These are phyloP conservation scores for Cucumis hystrix DNA, from an alignment of 306 rosid genomes.

Conservation along the genomic window DNA sequence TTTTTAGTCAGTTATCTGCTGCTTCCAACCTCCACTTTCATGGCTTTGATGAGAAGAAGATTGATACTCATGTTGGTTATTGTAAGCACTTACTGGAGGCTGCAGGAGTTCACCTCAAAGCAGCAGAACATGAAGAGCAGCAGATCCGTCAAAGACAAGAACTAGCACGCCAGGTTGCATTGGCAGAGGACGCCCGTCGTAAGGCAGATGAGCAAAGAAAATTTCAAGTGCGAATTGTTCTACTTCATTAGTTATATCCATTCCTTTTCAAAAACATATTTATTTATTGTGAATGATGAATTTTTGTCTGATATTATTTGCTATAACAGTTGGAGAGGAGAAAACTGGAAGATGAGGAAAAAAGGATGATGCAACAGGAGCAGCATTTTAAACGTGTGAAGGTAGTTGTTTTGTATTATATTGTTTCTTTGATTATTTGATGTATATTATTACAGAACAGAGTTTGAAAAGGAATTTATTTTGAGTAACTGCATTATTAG, in stretches of 20 bases:
- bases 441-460: background rate
- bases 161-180: slow-evolving; percentile 80
- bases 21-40: slow-evolving; percentile 96
- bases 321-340: slow-evolving; percentile 81
- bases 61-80: slow-evolving; percentile 94
- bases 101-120: slow-evolving; percentile 79
- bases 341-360: slow-evolving; percentile 86
- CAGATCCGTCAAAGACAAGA: slow-evolving; percentile 85
- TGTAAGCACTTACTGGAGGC: slow-evolving; percentile 84
- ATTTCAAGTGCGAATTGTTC: slow-evolving; percentile 49
- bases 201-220: slow-evolving; percentile 96
- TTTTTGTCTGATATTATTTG: slow-evolving; percentile 13
- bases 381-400: slow-evolving; percentile 81
- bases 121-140: slow-evolving; percentile 93
- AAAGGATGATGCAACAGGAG: slow-evolving; percentile 91
- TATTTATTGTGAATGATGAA: background rate
- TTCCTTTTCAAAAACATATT: background rate
- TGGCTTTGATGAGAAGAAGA: slow-evolving; percentile 98
- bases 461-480: background rate
- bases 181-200: slow-evolving; percentile 95
- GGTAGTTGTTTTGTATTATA: slow-evolving; percentile 31
- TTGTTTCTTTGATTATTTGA: background rate
- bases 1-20: slow-evolving; percentile 95
- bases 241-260: background rate
- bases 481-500: background rate